These are phyloP conservation scores for Leccinum aurantiacum DNA, from an alignment of 768 basidiomycete species.

Conservation along the genomic window DNA sequence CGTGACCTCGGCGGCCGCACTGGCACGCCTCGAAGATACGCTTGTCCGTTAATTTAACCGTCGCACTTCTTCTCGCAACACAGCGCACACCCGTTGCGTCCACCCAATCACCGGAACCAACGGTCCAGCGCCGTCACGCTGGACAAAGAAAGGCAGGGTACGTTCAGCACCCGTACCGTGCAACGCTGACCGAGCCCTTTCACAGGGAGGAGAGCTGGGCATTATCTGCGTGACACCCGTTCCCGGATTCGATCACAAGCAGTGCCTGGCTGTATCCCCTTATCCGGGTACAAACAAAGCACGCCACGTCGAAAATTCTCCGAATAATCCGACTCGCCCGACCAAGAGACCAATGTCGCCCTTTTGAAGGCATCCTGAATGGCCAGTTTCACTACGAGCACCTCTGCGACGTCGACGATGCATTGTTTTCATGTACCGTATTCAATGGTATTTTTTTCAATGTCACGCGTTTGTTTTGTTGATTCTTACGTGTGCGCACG, in stretches of 20 bases:
- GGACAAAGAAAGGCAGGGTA: slow-evolving; percentile 10
- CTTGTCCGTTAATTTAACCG: slow-evolving; percentile 24
- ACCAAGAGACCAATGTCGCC: slow-evolving; percentile 1
- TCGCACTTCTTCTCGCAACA: slow-evolving; percentile 16
- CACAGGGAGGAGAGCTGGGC: not conserved
- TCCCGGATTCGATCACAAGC: slow-evolving; percentile 26
- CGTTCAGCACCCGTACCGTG: slow-evolving; percentile 4
- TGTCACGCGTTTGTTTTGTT: slow-evolving; percentile 34
- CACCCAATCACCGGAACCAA: slow-evolving; percentile 27
- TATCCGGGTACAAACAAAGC: slow-evolving; percentile 35
- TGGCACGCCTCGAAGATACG: slow-evolving; percentile 10
- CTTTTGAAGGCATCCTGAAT: slow-evolving; percentile 15
- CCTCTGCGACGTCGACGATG: slow-evolving; percentile 21
- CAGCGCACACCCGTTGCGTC: slow-evolving; percentile 15
- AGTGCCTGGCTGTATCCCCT: slow-evolving; percentile 22
- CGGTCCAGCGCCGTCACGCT: slow-evolving; percentile 1
- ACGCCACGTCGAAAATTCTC: slow-evolving; percentile 15
- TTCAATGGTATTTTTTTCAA: slow-evolving; percentile 34
- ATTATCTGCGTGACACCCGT: slow-evolving; percentile 8
- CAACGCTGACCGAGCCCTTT: slow-evolving; percentile 7
- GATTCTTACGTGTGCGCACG: slow-evolving; percentile 40
- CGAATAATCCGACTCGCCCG: slow-evolving; percentile 13
- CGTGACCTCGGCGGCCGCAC: not conserved
- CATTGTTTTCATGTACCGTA: slow-evolving; percentile 29
- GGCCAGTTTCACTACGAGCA: slow-evolving; percentile 20